Evolutionary conservation across 306 rosid genomes (phyloP).

Genomic region (Sphenostylis stenocarpa): DNA sequence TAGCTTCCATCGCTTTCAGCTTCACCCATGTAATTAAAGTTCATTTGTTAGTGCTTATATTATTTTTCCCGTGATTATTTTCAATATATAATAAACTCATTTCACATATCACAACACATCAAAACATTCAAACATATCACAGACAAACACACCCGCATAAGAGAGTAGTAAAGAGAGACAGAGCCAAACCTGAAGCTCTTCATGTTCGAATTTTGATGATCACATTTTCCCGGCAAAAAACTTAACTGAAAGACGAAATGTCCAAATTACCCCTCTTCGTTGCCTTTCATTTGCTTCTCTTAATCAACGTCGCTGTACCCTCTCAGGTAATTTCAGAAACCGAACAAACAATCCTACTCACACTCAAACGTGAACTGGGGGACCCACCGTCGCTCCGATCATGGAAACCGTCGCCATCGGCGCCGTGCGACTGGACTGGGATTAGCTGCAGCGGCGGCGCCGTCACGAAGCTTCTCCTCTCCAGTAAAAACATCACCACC

Average conservation of each 20-base stretch:
- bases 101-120: not conserved
- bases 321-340: slow-evolving; percentile 50
- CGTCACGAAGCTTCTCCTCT: slow-evolving; percentile 50
- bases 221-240: slow-evolving; percentile 52
- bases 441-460: slow-evolving; percentile 44
- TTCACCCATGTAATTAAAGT: not conserved
- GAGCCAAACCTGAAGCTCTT: not conserved
- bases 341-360: slow-evolving; percentile 50
- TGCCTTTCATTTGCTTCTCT: slow-evolving; percentile 24
- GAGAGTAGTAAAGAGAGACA: not conserved
- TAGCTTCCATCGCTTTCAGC: slow-evolving; percentile 14
- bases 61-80: not conserved
- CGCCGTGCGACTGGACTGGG: slow-evolving; percentile 76
- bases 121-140: not conserved
- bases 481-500: slow-evolving; percentile 40
- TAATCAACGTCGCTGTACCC: slow-evolving; percentile 38
- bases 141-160: not conserved
- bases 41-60: not conserved
- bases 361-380: slow-evolving; percentile 55
- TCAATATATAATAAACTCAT: not conserved
- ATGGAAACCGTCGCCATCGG: slow-evolving; percentile 61
- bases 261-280: slow-evolving; percentile 23
- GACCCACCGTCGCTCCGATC: slow-evolving; percentile 59
- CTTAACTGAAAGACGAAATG: slow-evolving; percentile 35
- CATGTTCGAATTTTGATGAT: slow-evolving; percentile 40